A percentile compares a stretch with the other conserved stretches of the same genome.
Conservation (phyloP, 148 eudicot species). For the Fagopyrum esculentum region DNA sequence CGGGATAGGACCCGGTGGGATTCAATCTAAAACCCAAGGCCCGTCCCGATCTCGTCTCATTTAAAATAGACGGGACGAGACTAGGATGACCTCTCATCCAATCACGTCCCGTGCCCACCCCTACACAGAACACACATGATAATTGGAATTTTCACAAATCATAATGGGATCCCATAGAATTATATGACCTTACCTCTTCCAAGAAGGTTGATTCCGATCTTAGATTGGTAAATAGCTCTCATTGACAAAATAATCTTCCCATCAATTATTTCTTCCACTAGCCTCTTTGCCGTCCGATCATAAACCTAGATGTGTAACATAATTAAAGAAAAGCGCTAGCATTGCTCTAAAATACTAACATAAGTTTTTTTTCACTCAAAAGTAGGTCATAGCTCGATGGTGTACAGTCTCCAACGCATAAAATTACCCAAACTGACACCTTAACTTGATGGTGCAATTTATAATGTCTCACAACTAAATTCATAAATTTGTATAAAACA, state of each 20-base stretch:
- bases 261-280: constrained; percentile 89
- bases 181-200: constrained; percentile 48
- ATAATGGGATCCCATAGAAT: background rate
- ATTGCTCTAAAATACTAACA: background rate
- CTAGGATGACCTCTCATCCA: too few species aligned
- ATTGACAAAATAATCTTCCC: constrained; percentile 80
- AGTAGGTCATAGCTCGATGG: background rate
- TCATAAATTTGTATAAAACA: background rate
- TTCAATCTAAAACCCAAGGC: too few species aligned
- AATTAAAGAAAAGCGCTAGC: background rate
- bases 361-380: background rate
- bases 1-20: too few species aligned
- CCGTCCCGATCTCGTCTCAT: too few species aligned
- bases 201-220: constrained; percentile 67
- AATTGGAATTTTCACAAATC: background rate
- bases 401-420: background rate
- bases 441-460: background rate
- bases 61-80: too few species aligned
- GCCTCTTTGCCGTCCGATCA: constrained; percentile 65
- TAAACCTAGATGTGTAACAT: constrained; percentile 37
- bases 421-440: background rate
- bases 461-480: background rate
- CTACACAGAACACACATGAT: background rate
- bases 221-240: constrained; percentile 89
- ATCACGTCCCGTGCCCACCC: too few species aligned